Percentiles rank a stretch among this genome's conserved stretches.
Conservation (phyloP, 1,139 yeast species). For the Candida sp. region DNA sequence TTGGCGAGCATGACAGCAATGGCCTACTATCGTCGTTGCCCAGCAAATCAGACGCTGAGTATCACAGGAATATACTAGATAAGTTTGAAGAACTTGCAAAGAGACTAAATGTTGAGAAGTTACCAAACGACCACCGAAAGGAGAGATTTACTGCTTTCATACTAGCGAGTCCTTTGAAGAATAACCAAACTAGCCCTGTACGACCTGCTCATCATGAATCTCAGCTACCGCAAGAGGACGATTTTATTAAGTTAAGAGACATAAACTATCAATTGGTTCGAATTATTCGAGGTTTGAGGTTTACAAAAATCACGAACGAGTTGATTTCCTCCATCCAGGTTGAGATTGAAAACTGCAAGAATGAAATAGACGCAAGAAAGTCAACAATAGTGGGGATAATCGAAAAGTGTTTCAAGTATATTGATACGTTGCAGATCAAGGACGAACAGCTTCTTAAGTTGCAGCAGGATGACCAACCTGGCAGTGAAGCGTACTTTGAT, state of each 20-base stretch:
- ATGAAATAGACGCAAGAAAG: constrained; percentile 29
- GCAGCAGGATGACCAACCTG: constrained; percentile 25
- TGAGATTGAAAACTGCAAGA: constrained; percentile 30
- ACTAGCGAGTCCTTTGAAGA: constrained; percentile 44
- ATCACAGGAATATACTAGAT: constrained; percentile 30
- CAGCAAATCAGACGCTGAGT: constrained; percentile 31
- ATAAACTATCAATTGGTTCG: constrained; percentile 41
- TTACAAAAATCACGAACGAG: constrained; percentile 42
- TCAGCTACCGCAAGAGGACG: not conserved
- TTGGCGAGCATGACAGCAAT: constrained; percentile 24
- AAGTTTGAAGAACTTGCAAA: constrained; percentile 32
- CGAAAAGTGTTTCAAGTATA: constrained; percentile 28
- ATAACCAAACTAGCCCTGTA: constrained; percentile 10
- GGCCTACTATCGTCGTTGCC: constrained; percentile 25
- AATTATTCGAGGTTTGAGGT: constrained; percentile 37
- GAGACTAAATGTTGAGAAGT: constrained; percentile 19
- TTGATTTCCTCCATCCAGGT: constrained; percentile 24
- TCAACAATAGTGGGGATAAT: constrained; percentile 27
- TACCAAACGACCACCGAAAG: constrained; percentile 9
- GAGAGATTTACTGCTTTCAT: constrained; percentile 32
- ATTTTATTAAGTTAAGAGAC: constrained; percentile 27
- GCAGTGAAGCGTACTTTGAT: constrained; percentile 34
- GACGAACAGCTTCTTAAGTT: constrained; percentile 38
- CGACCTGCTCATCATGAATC: not conserved
- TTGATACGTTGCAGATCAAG: constrained; percentile 30